A percentile compares a stretch with the other conserved stretches of the same genome.
These are phyloP conservation scores for Talaromyces sp. DNA, from an alignment of 2,329 filamentous ascomycete genomes.

Conservation along the genomic window DNA sequence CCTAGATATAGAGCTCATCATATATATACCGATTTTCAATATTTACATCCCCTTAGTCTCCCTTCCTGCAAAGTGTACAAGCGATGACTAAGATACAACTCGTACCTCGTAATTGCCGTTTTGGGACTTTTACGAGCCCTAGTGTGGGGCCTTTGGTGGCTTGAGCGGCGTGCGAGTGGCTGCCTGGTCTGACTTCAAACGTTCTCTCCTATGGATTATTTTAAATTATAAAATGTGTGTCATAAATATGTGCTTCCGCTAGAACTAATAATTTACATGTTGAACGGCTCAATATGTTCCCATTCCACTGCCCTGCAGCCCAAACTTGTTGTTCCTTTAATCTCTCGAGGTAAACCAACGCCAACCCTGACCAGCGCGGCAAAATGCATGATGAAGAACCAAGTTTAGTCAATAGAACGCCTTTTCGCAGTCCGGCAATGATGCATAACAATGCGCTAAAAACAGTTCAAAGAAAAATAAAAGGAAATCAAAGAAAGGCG, in stretches of 20 bases:
- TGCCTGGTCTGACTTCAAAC: not conserved
- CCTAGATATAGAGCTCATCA: not conserved
- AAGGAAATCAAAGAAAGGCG: not conserved
- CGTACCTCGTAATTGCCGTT: constrained; percentile 8
- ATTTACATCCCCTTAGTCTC: not conserved
- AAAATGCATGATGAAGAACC: constrained; percentile 4
- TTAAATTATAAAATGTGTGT: not conserved
- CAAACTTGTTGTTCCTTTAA: not conserved
- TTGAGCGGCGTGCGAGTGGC: not conserved
- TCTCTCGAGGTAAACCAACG: not conserved
- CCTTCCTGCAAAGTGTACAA: not conserved
- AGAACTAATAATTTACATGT: constrained; percentile 6
- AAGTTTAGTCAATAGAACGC: not conserved
- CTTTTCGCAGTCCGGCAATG: constrained; percentile 9
- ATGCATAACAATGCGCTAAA: constrained; percentile 15
- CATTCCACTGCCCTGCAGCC: not conserved
- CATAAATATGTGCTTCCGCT: constrained; percentile 8
- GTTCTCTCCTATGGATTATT: not conserved
- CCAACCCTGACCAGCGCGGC: constrained; percentile 2
- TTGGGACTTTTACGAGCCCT: constrained; percentile 10
- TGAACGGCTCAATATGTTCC: constrained; percentile 1
- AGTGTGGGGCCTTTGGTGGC: not conserved
- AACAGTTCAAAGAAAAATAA: not conserved
- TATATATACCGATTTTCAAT: not conserved
- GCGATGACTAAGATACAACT: not conserved